Percentiles rank a stretch among this genome's conserved stretches.
phyloP scores from a whole-genome alignment of 345 rosid genomes.

The Syzygium jambos region DNA sequence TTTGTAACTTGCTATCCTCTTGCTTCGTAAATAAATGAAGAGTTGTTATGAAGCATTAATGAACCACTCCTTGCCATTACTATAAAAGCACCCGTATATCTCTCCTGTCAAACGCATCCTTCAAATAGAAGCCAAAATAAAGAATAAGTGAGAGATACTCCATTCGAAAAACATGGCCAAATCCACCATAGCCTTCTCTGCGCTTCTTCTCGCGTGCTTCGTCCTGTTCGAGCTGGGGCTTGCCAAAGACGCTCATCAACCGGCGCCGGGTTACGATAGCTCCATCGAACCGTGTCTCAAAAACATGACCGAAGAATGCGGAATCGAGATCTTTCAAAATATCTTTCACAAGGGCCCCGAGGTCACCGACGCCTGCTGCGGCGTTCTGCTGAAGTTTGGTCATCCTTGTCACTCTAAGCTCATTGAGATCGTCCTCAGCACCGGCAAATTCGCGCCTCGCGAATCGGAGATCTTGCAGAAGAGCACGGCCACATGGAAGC shows the following conservation, averaged over 20 bases:
- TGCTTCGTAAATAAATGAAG: neutral
- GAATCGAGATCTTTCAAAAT: neutral
- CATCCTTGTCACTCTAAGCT: neutral
- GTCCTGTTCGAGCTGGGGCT: neutral
- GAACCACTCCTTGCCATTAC: neutral
- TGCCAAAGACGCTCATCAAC: neutral
- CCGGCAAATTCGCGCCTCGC: neutral
- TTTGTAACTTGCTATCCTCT: too few species aligned
- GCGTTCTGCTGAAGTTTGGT: neutral
- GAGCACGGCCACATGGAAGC: neutral
- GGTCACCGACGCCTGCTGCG: neutral
- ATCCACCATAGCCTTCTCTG: neutral
- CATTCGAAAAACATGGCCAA: neutral
- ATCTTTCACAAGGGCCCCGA: neutral
- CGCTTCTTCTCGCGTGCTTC: neutral
- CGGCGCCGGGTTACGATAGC: neutral
- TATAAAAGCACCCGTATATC: neutral
- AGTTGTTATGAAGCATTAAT: neutral
- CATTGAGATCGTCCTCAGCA: neutral
- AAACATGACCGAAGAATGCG: neutral
- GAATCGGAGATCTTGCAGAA: neutral
- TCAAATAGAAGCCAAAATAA: neutral
- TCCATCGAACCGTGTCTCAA: neutral
- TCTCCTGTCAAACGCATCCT: neutral
- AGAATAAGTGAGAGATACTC: neutral